These are phyloP conservation scores for Rubia tinctorum DNA, from an alignment of 305 asterid genomes.

Conservation along the genomic window DNA sequence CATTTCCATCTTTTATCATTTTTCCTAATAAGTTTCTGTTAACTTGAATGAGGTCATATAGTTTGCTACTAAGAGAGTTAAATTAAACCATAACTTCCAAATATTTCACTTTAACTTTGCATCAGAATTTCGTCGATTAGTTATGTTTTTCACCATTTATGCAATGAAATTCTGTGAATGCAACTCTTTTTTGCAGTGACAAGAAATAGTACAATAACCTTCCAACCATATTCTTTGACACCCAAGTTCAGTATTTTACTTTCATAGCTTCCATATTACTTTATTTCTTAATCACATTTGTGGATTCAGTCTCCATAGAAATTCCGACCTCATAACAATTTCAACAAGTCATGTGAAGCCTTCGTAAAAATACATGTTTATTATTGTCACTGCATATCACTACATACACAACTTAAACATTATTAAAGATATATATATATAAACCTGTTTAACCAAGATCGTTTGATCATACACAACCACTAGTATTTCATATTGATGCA, in stretches of 20 bases:
- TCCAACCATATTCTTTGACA: slow-evolving; percentile 94
- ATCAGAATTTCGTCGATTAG: background rate
- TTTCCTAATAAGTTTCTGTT: background rate
- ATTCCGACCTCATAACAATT: no score
- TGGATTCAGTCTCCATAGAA: slow-evolving; percentile 1
- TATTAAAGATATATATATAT: no score
- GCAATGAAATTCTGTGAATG: slow-evolving; percentile 20
- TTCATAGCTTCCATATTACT: background rate
- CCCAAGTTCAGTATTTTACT: slow-evolving; percentile 58
- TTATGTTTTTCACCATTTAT: slow-evolving; percentile 5
- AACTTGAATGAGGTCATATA: background rate
- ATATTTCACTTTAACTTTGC: background rate
- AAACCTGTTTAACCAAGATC: no score
- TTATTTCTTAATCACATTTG: background rate
- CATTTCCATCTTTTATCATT: background rate
- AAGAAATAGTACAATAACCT: slow-evolving; percentile 89
- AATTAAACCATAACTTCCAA: background rate
- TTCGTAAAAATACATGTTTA: no score
- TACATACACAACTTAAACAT: no score
- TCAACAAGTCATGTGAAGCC: no score
- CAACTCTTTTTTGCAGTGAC: slow-evolving; percentile 79
- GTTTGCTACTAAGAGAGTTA: background rate
- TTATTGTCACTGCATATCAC: no score
- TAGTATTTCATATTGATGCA: no score
- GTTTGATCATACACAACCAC: no score